A percentile compares a stretch with the other conserved stretches of the same genome.
These are phyloP conservation scores for Asclepias syriaca DNA, from an alignment of 257 asterid species.

Conservation along the genomic window DNA sequence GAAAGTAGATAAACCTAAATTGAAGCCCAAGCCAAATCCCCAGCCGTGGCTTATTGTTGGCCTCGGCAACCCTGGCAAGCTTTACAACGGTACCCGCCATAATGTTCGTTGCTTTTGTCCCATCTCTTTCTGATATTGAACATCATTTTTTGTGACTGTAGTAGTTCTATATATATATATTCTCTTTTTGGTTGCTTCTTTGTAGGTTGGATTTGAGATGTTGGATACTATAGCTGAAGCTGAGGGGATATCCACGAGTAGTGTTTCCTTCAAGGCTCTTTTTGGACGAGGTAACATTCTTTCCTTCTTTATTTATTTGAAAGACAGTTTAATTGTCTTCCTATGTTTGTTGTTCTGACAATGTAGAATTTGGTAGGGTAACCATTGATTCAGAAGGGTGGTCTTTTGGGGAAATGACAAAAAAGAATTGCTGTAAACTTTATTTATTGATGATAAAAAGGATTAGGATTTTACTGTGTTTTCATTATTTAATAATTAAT, in stretches of 20 bases:
- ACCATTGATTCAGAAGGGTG: not conserved
- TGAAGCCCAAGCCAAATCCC: constrained; percentile 27
- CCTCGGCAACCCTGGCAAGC: constrained; percentile 97
- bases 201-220: constrained; percentile 92
- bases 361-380: not conserved
- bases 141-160: not conserved
- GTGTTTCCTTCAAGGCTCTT: constrained; percentile 68
- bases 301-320: not conserved
- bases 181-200: not conserved
- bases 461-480: not conserved
- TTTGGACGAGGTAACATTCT: constrained; percentile 70
- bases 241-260: constrained; percentile 66
- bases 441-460: not conserved
- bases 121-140: not conserved
- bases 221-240: constrained; percentile 83
- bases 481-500: not conserved
- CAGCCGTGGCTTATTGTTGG: constrained; percentile 97
- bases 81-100: constrained; percentile 73
- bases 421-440: not conserved
- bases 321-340: not conserved
- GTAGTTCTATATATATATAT: not conserved
- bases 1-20: constrained; percentile 10
- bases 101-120: constrained; percentile 37
- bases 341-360: not conserved
- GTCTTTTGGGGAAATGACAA: not conserved